These are phyloP conservation scores for Xylaria sp. DNA, from an alignment of 2,329 filamentous ascomycete genomes.

Conservation along the genomic window DNA sequence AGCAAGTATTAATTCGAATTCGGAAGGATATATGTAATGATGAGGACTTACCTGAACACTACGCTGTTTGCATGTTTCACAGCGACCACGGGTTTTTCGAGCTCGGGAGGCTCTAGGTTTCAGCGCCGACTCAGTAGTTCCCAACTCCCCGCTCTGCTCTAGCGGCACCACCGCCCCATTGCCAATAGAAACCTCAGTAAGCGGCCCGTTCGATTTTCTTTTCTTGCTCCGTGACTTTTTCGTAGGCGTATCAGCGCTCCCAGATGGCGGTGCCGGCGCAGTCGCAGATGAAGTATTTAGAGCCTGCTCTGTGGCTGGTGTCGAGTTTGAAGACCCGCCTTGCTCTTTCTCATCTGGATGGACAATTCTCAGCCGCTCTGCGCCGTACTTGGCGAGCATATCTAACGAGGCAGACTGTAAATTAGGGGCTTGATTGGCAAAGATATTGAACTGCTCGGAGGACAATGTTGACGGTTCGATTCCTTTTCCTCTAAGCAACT, in stretches of 20 bases:
- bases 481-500: conserved; percentile 58
- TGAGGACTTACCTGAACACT: conserved; percentile 45
- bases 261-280: conserved; percentile 31
- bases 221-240: conserved; percentile 47
- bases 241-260: conserved; percentile 42
- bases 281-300: conserved; percentile 33
- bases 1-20: conserved; percentile 15
- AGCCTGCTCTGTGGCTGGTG: conserved; percentile 40
- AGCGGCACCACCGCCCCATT: conserved; percentile 45
- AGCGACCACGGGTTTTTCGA: conserved; percentile 50
- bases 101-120: conserved; percentile 34
- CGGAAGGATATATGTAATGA: neutral
- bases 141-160: conserved; percentile 45
- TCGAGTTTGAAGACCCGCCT: conserved; percentile 45
- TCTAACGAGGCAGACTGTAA: conserved; percentile 65
- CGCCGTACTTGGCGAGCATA: conserved; percentile 68
- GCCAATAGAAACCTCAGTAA: conserved; percentile 40
- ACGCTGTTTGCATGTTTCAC: conserved; percentile 49
- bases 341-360: conserved; percentile 58
- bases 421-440: conserved; percentile 68
- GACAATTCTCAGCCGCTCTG: conserved; percentile 67
- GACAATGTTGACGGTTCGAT: conserved; percentile 66
- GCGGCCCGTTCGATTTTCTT: conserved; percentile 43
- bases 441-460: conserved; percentile 67
- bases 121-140: conserved; percentile 45